phyloP scores from a whole-genome alignment of 495 filamentous ascomycete genomes.

The Platismatia glauca region DNA sequence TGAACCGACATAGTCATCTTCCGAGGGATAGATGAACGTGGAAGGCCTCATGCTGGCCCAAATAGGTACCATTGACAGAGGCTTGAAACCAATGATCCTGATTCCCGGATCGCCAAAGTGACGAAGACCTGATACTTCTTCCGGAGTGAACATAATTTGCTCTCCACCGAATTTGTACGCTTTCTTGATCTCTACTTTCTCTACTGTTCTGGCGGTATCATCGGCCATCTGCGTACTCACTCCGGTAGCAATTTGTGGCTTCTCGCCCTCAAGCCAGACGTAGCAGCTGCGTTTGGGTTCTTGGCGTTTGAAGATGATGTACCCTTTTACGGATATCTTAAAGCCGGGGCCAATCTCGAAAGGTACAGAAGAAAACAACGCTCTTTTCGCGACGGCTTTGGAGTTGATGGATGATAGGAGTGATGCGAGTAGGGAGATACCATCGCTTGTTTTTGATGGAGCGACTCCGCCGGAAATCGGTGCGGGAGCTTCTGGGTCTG shows the following conservation, averaged over 20 bases:
- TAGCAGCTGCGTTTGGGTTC: slow-evolving; percentile 69
- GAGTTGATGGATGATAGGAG: slow-evolving; percentile 87
- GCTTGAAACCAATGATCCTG: slow-evolving; percentile 91
- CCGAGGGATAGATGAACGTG: slow-evolving; percentile 89
- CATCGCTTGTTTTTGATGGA: slow-evolving; percentile 52
- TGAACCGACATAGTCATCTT: slow-evolving; percentile 80
- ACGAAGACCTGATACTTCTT: slow-evolving; percentile 68
- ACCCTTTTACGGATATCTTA: slow-evolving; percentile 85
- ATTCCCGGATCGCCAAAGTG: slow-evolving; percentile 75
- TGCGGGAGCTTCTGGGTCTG: slow-evolving; percentile 58
- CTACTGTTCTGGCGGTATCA: slow-evolving; percentile 62
- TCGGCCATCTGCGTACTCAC: slow-evolving; percentile 64
- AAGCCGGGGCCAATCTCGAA: slow-evolving; percentile 80
- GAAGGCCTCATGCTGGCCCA: slow-evolving; percentile 83
- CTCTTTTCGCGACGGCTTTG: slow-evolving; percentile 75
- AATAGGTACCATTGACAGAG: slow-evolving; percentile 59
- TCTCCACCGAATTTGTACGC: slow-evolving; percentile 95
- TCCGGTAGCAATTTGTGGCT: slow-evolving; percentile 66
- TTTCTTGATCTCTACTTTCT: slow-evolving; percentile 76
- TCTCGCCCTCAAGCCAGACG: slow-evolving; percentile 77
- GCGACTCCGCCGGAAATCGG: slow-evolving; percentile 37
- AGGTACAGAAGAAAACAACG: slow-evolving; percentile 74
- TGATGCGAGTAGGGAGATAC: slow-evolving; percentile 70
- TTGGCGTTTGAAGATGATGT: slow-evolving; percentile 78
- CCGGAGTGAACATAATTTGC: slow-evolving; percentile 72